These are phyloP conservation scores for Aspergillus ruber DNA, from an alignment of 2,329 filamentous ascomycete genomes.

Conservation along the genomic window DNA sequence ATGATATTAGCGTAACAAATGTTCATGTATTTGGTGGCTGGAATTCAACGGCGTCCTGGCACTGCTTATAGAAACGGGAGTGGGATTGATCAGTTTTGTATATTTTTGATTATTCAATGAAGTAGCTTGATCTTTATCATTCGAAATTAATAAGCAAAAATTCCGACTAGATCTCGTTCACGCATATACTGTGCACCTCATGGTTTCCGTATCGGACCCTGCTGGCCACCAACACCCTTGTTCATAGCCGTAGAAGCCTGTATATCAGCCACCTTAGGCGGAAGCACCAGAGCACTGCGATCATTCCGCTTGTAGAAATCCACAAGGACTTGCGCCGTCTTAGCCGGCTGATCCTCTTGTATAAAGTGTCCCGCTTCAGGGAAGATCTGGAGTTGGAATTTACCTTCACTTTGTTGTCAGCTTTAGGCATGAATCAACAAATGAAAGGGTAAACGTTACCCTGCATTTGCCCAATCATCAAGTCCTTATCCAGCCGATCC, in stretches of 20 bases:
- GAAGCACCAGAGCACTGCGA: constrained; percentile 72
- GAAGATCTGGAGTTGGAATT: constrained; percentile 92
- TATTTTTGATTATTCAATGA: not conserved
- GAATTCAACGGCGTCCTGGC: not conserved
- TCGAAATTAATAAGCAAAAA: no score
- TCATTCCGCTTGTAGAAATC: constrained; percentile 94
- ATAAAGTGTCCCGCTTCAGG: constrained; percentile 95
- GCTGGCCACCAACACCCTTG: constrained; percentile 19
- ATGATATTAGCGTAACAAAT: not conserved
- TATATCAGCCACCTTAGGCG: constrained; percentile 81
- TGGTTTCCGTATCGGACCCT: not conserved
- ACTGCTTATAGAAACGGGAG: not conserved
- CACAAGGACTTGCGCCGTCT: constrained; percentile 74
- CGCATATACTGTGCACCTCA: no score
- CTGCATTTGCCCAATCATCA: constrained; percentile 97
- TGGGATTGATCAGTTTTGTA: not conserved
- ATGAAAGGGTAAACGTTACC: constrained; percentile 47
- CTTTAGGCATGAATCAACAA: not conserved
- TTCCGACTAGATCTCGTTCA: no score
- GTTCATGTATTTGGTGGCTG: not conserved
- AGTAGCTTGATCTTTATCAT: no score
- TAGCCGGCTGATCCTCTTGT: constrained; percentile 88
- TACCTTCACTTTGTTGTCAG: constrained; percentile 43
- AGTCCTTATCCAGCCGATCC: constrained; percentile 79
- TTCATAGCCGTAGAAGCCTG: constrained; percentile 39